Conservation (phyloP, 83 land plant genomes). For the Larix sibirica region DNA sequence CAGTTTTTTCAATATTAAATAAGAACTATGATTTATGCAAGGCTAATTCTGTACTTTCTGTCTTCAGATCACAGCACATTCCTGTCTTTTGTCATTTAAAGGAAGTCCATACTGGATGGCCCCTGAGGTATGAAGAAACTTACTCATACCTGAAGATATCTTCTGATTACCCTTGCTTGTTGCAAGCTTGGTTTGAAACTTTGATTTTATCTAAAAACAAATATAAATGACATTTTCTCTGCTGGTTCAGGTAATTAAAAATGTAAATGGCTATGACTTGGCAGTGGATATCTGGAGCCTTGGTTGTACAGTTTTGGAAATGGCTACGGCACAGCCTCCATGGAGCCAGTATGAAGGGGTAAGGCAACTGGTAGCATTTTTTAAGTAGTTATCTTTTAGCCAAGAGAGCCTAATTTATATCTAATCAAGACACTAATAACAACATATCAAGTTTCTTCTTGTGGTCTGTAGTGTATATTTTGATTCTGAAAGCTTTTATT, state of each 20-base stretch:
- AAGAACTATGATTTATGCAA: not conserved
- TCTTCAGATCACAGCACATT: conserved; percentile 53
- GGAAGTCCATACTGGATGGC: conserved; percentile 98
- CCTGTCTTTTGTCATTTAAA: conserved; percentile 74
- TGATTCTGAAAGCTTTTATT: not conserved
- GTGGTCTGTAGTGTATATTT: not conserved
- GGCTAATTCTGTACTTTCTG: not conserved
- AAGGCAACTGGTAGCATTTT: conserved; percentile 5
- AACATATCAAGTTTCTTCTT: not conserved
- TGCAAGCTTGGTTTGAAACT: not conserved
- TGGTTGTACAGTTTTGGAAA: conserved; percentile 88
- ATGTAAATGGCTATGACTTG: conserved; percentile 61
- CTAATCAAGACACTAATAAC: not conserved
- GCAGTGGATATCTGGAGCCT: conserved; percentile 94
- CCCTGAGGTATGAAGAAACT: conserved; percentile 65
- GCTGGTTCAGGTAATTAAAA: conserved; percentile 68
- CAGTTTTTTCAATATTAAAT: not conserved
- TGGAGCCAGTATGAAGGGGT: conserved; percentile 95
- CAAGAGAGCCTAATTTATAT: not conserved
- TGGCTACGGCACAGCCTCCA: conserved; percentile 88
- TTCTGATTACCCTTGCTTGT: not conserved
- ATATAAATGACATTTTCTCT: conserved; percentile 2
- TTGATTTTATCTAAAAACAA: not conserved
- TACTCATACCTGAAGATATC: not conserved
- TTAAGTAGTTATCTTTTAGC: not conserved